Conservation (phyloP, 1,139 yeast species). For the Nakaseomyces uthaithaninus region DNA sequence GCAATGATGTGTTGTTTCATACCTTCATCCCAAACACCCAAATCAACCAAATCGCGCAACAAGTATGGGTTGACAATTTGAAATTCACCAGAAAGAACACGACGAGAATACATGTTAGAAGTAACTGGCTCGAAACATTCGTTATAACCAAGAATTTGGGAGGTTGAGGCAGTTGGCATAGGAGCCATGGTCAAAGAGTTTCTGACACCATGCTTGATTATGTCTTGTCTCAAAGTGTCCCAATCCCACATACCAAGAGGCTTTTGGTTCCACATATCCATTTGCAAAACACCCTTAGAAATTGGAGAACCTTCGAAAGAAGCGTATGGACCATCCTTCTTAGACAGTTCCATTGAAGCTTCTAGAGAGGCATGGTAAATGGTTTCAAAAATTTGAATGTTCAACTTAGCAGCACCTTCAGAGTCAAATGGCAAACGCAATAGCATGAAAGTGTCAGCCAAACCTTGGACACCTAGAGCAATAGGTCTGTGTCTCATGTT, state of each 20-base stretch:
- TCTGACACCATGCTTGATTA: conserved; percentile 58
- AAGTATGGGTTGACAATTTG: conserved; percentile 79
- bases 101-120: conserved; percentile 74
- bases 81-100: conserved; percentile 83
- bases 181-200: conserved; percentile 84
- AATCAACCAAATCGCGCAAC: conserved; percentile 68
- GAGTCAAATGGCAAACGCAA: conserved; percentile 75
- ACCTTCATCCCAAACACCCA: conserved; percentile 72
- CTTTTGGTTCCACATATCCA: conserved; percentile 60
- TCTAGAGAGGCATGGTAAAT: conserved; percentile 83
- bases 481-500: conserved; percentile 76
- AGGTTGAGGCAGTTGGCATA: conserved; percentile 95
- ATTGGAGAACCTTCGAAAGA: conserved; percentile 75
- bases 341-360: conserved; percentile 67
- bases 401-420: conserved; percentile 59
- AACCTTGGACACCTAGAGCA: conserved; percentile 85
- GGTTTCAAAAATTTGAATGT: conserved; percentile 79
- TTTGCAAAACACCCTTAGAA: conserved; percentile 67
- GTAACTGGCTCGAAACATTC: conserved; percentile 92
- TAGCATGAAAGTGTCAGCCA: conserved; percentile 73
- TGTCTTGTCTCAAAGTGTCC: conserved; percentile 54
- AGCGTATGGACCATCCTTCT: conserved; percentile 53
- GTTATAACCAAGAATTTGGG: conserved; percentile 79
- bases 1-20: conserved; percentile 73
- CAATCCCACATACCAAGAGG: conserved; percentile 49